Evolutionary conservation across 2,329 filamentous ascomycete genomes (phyloP).

Genomic region (Paecilomyces sp.): DNA sequence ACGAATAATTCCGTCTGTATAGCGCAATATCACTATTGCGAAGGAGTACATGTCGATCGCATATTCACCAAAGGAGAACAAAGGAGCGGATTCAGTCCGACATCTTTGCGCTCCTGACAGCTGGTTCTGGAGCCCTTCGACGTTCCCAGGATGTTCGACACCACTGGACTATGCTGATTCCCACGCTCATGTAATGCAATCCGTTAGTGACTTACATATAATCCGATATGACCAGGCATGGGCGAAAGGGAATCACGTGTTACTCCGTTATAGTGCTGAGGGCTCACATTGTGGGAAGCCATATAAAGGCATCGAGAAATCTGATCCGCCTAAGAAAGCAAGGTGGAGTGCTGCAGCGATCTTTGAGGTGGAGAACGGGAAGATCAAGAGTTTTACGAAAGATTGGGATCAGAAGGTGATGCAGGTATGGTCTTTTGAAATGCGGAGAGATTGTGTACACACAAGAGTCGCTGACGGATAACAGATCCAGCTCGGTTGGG

Average conservation of each 20-base stretch:
- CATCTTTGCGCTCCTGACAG: slow-evolving; percentile 26
- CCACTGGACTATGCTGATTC: slow-evolving; percentile 32
- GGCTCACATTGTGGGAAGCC: slow-evolving; percentile 28
- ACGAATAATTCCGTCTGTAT: background rate
- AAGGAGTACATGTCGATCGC: slow-evolving; percentile 33
- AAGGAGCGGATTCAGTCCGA: slow-evolving; percentile 22
- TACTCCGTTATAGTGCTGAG: slow-evolving; percentile 30
- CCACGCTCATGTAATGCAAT: slow-evolving; percentile 28
- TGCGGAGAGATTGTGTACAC: background rate
- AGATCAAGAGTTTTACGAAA: slow-evolving; percentile 29
- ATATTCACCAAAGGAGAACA: slow-evolving; percentile 29
- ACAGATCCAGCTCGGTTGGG: slow-evolving; percentile 15
- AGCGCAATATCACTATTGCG: slow-evolving; percentile 23
- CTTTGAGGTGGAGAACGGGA: slow-evolving; percentile 29
- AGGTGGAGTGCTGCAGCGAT: slow-evolving; percentile 32
- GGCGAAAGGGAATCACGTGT: slow-evolving; percentile 27
- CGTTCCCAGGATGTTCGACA: slow-evolving; percentile 29
- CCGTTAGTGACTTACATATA: slow-evolving; percentile 28
- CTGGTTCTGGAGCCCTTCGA: slow-evolving; percentile 29
- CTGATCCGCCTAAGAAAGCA: slow-evolving; percentile 19
- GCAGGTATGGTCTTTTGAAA: slow-evolving; percentile 7
- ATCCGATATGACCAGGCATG: slow-evolving; percentile 28
- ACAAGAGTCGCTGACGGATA: background rate
- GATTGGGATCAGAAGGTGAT: slow-evolving; percentile 28
- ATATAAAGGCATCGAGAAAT: slow-evolving; percentile 28